Conservation (phyloP, 345 rosid species). For the Cardamine occulta region DNA sequence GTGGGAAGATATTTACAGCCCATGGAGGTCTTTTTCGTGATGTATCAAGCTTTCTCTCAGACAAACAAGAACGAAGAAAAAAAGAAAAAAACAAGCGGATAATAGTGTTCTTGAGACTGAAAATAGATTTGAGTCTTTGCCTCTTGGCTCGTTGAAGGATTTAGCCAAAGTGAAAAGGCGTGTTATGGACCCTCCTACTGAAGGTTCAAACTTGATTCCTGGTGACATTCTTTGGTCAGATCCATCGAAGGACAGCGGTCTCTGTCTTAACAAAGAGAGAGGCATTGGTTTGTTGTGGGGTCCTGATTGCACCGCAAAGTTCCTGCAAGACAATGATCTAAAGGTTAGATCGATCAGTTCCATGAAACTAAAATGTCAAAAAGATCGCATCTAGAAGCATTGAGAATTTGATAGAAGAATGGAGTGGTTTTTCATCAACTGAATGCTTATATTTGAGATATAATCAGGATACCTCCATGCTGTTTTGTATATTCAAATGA, state of each 20-base stretch:
- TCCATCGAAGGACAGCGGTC: slow-evolving; percentile 39
- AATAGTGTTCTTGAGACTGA: slow-evolving; percentile 31
- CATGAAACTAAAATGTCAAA: neutral
- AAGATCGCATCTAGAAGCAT: slow-evolving; percentile 9
- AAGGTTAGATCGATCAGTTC: slow-evolving; percentile 36
- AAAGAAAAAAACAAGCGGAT: slow-evolving; percentile 44
- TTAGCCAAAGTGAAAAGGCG: slow-evolving; percentile 43
- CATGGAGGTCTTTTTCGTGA: slow-evolving; percentile 49
- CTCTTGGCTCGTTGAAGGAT: slow-evolving; percentile 45
- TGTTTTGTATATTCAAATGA: neutral
- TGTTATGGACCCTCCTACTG: slow-evolving; percentile 41
- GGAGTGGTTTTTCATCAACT: neutral
- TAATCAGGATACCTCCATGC: neutral
- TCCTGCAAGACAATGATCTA: slow-evolving; percentile 44
- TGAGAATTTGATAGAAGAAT: slow-evolving; percentile 18
- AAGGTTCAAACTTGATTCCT: slow-evolving; percentile 46
- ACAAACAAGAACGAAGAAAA: slow-evolving; percentile 41
- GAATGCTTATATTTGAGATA: neutral
- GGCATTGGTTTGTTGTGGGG: slow-evolving; percentile 50
- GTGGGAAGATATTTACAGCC: slow-evolving; percentile 45
- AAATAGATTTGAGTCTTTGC: slow-evolving; percentile 21
- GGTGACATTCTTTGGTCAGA: slow-evolving; percentile 51
- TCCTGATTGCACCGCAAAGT: slow-evolving; percentile 48
- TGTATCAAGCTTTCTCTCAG: slow-evolving; percentile 39
- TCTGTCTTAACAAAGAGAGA: slow-evolving; percentile 42